Base-by-base conservation (phyloP, 75 land plant genomes). In the Pinus tabuliformis region DNA sequence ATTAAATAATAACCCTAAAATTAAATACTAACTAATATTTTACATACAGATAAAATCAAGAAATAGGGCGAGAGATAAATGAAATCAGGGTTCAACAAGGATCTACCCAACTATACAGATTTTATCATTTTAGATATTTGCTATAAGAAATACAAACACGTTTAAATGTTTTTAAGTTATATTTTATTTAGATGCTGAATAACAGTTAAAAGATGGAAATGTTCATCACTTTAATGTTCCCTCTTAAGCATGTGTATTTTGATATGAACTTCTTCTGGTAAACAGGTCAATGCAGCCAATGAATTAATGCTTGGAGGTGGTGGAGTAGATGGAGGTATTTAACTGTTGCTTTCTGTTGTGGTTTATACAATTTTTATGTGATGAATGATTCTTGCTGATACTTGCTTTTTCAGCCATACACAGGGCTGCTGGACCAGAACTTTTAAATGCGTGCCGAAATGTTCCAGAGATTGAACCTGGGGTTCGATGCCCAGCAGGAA, bases 291-390 rank as follows among this genome's bases (percentile, higher is more conserved):
- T 87, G 95, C 99, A 37, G 99, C 99, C 14, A 90, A 96, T 84
- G 86, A 88, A 64, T n/a, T 80, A 58, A 91, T 96, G 97, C 88
- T 96, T 73, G 99, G 99, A 76, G 99, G 99, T 76, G 95, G 95
- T 62, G 99, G 99, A 61, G 97, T 95, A 56, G 99, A 96, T 86
- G 99, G 98, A 87, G 96, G 96, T 93, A 83, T 30, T 60, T 70
- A 1, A 12, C 62, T 8, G 21, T 73, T 58, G 20, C 3, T 54
- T 22, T 62, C 13, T 42, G 15, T 54, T 9, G 54, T 2, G 42
- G 42, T 68, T n/a, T 68, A 17, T 68, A 58, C 21, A 68, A 39
- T 68, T 68, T 68, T 22, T 20, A 18, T 42, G 3, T 7, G 22
- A 42, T n/a, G 14, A n/a, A 45, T 68, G 42, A 39, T 68, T 68